Conservation (phyloP, 768 basidiomycete genomes). For the Termitomyces sp. region DNA sequence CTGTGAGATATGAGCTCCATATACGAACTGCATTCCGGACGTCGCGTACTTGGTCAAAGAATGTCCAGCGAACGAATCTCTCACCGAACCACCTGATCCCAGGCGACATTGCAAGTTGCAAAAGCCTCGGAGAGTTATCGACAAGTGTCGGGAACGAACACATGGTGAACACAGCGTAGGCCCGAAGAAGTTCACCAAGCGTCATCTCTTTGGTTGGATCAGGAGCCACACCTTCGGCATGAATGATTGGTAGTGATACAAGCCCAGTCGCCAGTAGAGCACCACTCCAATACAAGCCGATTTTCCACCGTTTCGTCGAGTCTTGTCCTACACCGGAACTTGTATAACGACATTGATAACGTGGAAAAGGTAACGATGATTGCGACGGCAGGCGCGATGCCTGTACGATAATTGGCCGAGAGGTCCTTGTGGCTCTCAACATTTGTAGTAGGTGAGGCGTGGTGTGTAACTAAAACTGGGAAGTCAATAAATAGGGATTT, state of each 20-base stretch:
- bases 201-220: constrained; percentile 18
- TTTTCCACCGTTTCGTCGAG: not conserved
- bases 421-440: constrained; percentile 2
- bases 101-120: constrained; percentile 54
- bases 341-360: constrained; percentile 8
- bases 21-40: constrained; percentile 11
- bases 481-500: not conserved
- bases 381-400: not conserved
- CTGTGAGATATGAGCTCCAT: constrained; percentile 28
- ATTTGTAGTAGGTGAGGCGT: not conserved
- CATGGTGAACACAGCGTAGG: constrained; percentile 81
- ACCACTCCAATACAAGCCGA: constrained; percentile 9
- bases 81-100: constrained; percentile 64
- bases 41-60: constrained; percentile 70
- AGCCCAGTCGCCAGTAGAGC: constrained; percentile 13
- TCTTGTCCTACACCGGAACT: constrained; percentile 2
- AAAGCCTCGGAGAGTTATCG: constrained; percentile 66
- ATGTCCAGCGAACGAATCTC: constrained; percentile 69
- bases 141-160: constrained; percentile 76
- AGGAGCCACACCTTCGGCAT: constrained; percentile 11
- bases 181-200: constrained; percentile 49
- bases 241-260: constrained; percentile 9
- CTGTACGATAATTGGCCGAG: not conserved
- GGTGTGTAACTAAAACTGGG: not conserved
- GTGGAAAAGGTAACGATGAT: not conserved